Evolutionary conservation across 768 basidiomycete species (phyloP).

Genomic region (Lanmaoa pseudosensibilis): DNA sequence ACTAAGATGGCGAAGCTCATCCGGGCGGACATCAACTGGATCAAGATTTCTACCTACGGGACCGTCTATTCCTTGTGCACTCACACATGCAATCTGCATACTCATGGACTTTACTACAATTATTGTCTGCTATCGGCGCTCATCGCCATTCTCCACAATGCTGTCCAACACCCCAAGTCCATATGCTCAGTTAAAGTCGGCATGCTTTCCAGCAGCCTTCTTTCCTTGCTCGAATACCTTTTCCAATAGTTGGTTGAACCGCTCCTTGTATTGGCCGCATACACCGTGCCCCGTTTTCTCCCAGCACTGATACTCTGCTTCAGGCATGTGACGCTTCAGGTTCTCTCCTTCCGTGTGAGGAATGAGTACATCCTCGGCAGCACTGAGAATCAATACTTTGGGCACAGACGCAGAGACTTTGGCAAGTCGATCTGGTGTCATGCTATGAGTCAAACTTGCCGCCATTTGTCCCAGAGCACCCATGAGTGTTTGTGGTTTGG

Average conservation of each 20-base stretch:
- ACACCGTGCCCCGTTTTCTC: slow-evolving; percentile 64
- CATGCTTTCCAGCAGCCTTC: neutral
- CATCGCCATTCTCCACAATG: neutral
- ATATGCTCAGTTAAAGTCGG: neutral
- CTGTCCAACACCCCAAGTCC: neutral
- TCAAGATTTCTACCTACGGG: too few relatives aligned
- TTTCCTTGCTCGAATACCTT: slow-evolving; percentile 54
- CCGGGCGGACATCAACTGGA: slow-evolving; percentile 80
- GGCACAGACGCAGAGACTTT: slow-evolving; percentile 56
- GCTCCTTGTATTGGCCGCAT: slow-evolving; percentile 44
- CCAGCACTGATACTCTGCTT: slow-evolving; percentile 59
- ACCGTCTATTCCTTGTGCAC: too few relatives aligned
- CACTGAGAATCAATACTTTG: slow-evolving; percentile 67
- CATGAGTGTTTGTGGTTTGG: slow-evolving; percentile 56
- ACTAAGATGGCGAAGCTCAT: slow-evolving; percentile 66
- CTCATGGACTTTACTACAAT: neutral
- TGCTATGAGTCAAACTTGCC: slow-evolving; percentile 64
- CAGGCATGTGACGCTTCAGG: slow-evolving; percentile 57
- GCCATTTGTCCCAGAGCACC: slow-evolving; percentile 74
- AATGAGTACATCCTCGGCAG: slow-evolving; percentile 64
- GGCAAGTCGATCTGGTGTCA: slow-evolving; percentile 47
- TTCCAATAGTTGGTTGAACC: slow-evolving; percentile 60
- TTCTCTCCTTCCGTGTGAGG: slow-evolving; percentile 47
- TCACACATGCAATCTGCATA: neutral
- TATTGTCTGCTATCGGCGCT: neutral